Evolutionary conservation across 345 rosid species (phyloP).

Genomic region (Eucalyptus decipiens): DNA sequence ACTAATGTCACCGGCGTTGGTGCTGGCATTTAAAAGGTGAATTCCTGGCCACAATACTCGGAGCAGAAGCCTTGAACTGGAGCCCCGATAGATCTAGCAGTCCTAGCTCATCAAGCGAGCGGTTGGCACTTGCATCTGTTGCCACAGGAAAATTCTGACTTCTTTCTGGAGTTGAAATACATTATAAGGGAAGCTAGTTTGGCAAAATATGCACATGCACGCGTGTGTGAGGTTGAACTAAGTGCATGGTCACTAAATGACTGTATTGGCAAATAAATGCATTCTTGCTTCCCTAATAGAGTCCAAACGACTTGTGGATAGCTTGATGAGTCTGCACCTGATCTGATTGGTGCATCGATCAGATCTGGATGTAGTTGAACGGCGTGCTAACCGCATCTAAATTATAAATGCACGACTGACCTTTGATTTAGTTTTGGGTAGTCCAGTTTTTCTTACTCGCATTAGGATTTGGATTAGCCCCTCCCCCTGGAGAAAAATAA

Average conservation of each 20-base stretch:
- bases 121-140: constrained; percentile 22
- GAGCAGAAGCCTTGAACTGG: constrained; percentile 18
- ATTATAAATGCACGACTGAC: not conserved
- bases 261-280: not conserved
- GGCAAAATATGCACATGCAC: fast-evolving
- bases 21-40: constrained; percentile 1
- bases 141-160: constrained; percentile 6
- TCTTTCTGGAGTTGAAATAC: constrained; percentile 20
- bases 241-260: not conserved
- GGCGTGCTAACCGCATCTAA: not conserved
- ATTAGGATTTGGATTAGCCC: not conserved
- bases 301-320: not conserved
- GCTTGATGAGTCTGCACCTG: not conserved
- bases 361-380: not conserved
- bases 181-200: not conserved
- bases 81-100: constrained; percentile 35
- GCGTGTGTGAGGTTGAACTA: not conserved
- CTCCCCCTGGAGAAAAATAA: not conserved
- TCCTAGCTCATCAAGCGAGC: constrained; percentile 46
- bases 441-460: not conserved
- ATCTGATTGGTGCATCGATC: not conserved
- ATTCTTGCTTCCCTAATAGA: not conserved
- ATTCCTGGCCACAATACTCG: constrained; percentile 7
- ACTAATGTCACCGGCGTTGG: constrained; percentile 4
- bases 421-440: not conserved